Percentiles rank a stretch among this genome's conserved stretches.
phyloP scores from a whole-genome alignment of 768 basidiomycete species.

The Xerocomus brunneocitrinus region DNA sequence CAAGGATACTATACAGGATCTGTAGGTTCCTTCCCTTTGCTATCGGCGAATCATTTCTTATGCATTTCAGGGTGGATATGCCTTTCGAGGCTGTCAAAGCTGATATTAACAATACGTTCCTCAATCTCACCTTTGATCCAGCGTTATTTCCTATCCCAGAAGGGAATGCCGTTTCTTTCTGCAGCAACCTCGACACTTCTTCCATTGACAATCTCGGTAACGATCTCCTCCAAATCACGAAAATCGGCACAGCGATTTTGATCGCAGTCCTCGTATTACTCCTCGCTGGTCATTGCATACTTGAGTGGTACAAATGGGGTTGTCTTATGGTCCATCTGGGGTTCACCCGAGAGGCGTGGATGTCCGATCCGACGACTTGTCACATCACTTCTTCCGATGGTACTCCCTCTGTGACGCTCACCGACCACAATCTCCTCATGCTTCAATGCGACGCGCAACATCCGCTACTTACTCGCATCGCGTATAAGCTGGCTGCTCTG shows the following conservation, averaged over 20 bases:
- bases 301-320: constrained; percentile 90
- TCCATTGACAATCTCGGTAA: constrained; percentile 81
- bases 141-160: constrained; percentile 73
- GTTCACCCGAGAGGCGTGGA: constrained; percentile 73
- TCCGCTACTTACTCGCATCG: constrained; percentile 66
- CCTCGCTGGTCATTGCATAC: constrained; percentile 63
- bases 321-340: constrained; percentile 61
- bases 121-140: constrained; percentile 65
- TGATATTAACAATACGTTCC: constrained; percentile 85
- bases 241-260: constrained; percentile 74
- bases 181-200: constrained; percentile 71
- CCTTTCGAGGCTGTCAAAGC: constrained; percentile 87
- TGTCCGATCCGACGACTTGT: constrained; percentile 60
- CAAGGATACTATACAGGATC: constrained; percentile 56
- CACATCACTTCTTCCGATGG: constrained; percentile 29
- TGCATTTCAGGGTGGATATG: constrained; percentile 55
- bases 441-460: constrained; percentile 66
- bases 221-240: constrained; percentile 74
- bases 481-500: constrained; percentile 46
- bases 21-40: constrained; percentile 47
- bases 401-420: constrained; percentile 55
- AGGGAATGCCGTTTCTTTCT: constrained; percentile 67
- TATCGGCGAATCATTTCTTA: not conserved
- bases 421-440: constrained; percentile 74
- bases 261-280: constrained; percentile 68